Conservation (phyloP, 2,329 filamentous ascomycete genomes). For the Taxawa tesnikishii region DNA sequence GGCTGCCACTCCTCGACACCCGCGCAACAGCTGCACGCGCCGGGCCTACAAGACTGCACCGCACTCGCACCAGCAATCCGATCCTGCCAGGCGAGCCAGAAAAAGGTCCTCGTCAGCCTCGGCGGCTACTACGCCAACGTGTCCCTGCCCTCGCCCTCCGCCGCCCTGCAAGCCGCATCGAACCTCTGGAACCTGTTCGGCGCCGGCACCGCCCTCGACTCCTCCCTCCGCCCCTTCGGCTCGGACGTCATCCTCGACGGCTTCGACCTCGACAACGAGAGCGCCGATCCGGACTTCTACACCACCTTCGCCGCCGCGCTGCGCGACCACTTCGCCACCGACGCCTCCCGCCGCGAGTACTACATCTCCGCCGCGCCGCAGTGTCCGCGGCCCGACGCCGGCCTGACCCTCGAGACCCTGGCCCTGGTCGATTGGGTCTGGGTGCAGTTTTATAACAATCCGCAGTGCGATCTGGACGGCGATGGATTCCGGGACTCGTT, state of each 20-base stretch:
- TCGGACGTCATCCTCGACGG: constrained; percentile 19
- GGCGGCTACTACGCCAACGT: constrained; percentile 18
- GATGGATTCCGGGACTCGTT: constrained; percentile 16
- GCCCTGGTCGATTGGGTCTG: constrained; percentile 26
- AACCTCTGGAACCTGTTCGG: constrained; percentile 26
- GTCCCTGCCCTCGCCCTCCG: constrained; percentile 14
- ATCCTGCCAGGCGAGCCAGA: constrained; percentile 25
- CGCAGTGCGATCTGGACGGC: constrained; percentile 18
- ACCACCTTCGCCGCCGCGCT: constrained; percentile 20
- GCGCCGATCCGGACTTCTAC: constrained; percentile 15
- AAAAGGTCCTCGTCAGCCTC: constrained; percentile 27
- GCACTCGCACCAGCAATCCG: constrained; percentile 20
- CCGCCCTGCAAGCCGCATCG: constrained; percentile 19
- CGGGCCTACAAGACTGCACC: constrained; percentile 26
- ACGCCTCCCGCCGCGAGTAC: constrained; percentile 15
- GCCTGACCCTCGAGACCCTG: constrained; percentile 19
- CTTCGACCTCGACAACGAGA: constrained; percentile 27
- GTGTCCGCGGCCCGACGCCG: constrained; percentile 25
- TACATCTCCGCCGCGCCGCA: constrained; percentile 28
- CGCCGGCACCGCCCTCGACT: constrained; percentile 12
- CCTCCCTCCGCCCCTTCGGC: constrained; percentile 20
- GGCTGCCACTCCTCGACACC: constrained; percentile 21
- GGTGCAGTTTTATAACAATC: constrained; percentile 34
- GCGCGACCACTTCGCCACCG: constrained; percentile 16
- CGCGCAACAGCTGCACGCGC: constrained; percentile 20